Evolutionary conservation across 805 yeast species (phyloP), one percentile per base, ranked within the genome.

Genomic region (Pichia pseudocactophila): DNA sequence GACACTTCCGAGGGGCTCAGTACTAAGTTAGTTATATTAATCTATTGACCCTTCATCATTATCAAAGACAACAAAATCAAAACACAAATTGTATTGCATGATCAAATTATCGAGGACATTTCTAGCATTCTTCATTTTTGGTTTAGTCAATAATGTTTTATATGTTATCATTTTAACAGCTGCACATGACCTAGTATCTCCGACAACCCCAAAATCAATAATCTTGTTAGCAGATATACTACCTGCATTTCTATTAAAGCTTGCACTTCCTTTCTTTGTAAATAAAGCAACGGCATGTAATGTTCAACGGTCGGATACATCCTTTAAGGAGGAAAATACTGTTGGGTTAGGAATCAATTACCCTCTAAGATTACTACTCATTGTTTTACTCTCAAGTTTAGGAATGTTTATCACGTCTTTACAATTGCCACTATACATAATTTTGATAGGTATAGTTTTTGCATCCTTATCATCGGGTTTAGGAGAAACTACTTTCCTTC

Each of bases 161-260:
- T 90, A 89, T 63, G 97, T 90, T 27, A 90, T 90, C 13, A 89
- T 90, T 32, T 66, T 90, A 12, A 79, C 95, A 0, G 95, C 97
- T 0, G 97, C 97, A 2, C 76, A 86, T 27, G 98, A 90, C 57
- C 66, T 90, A 12, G 96, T 89, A 1, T 96, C 96, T 0, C 75
- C 86, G 1, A 52, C 68, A 7, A 73, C 82, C 0, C 97, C 98
- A 9, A 90, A 90, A 60, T 89, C 95, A 1, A 63, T 80, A 2
- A 95, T 90, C 4, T 65, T 90, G 7, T 63, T 90, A 45, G 90
- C 95, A 0, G 96, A 90, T 58, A 86, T 90, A 26, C 50, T 85
- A 15, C 97, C 98, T 0, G 74, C 96, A 2, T 81, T 90, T 51
- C 28, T 73, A 2, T 59, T 86, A 49, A 90, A 90, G 57, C 46